Conservation (phyloP, 805 yeast genomes). For the Teunomyces aglyptinius region DNA sequence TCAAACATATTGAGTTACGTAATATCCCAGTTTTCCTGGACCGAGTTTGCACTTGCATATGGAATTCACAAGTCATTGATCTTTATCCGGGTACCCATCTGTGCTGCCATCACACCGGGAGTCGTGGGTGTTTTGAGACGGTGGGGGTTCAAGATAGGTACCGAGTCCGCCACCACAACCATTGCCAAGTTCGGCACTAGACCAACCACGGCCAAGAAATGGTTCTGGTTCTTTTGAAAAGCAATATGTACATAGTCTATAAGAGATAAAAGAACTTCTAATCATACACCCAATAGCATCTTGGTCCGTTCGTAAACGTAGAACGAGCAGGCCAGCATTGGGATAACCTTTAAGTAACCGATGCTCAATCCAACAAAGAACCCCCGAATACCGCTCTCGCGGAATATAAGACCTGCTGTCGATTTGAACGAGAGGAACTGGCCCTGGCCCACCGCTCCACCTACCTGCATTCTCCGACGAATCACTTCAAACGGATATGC, state of each 20-base stretch:
- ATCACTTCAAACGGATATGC: conserved; percentile 96
- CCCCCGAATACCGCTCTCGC: conserved; percentile 79
- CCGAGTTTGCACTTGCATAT: conserved; percentile 88
- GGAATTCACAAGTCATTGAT: conserved; percentile 88
- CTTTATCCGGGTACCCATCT: conserved; percentile 79
- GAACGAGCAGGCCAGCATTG: conserved; percentile 96
- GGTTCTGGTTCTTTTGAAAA: conserved; percentile 58
- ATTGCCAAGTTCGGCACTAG: conserved; percentile 52
- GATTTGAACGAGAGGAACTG: conserved; percentile 51
- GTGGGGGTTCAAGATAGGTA: conserved; percentile 80
- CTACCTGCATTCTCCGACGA: conserved; percentile 93
- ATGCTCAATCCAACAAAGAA: conserved; percentile 92
- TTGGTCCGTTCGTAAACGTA: conserved; percentile 90
- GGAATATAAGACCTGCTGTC: conserved; percentile 60
- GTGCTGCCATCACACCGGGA: conserved; percentile 89
- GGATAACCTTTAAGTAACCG: conserved; percentile 92
- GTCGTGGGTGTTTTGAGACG: conserved; percentile 62
- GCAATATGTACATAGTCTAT: conserved; percentile 4
- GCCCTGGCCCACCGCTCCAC: conserved; percentile 68
- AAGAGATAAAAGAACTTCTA: neutral
- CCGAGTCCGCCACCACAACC: conserved; percentile 40
- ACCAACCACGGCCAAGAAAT: conserved; percentile 50
- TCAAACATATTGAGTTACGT: conserved; percentile 8
- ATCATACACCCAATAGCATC: conserved; percentile 55
- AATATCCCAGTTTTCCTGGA: conserved; percentile 50